A percentile compares a stretch with the other conserved stretches of the same genome.
These are phyloP conservation scores for Bretschneidera sinensis DNA, from an alignment of 345 rosid species.

Conservation along the genomic window DNA sequence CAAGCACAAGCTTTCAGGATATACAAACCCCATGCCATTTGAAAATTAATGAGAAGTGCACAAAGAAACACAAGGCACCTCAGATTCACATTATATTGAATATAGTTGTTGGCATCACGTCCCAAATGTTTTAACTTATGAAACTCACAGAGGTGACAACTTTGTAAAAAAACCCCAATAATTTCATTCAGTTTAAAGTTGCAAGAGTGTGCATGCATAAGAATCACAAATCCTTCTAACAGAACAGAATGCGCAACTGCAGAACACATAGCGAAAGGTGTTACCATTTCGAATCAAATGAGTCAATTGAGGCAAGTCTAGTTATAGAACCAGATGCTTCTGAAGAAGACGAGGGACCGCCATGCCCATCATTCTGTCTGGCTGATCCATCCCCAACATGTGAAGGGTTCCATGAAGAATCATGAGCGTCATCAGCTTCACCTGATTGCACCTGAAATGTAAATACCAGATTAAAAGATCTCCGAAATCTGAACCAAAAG, in stretches of 20 bases:
- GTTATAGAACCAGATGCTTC: conserved; percentile 70
- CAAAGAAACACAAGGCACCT: not conserved
- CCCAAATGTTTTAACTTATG: too few relatives aligned
- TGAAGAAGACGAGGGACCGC: conserved; percentile 40
- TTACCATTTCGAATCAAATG: conserved; percentile 98
- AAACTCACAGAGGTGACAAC: not conserved
- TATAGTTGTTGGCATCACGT: not conserved
- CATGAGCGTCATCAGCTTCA: conserved; percentile 51
- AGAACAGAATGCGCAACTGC: too few relatives aligned
- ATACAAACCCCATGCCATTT: too few relatives aligned
- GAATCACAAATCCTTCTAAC: too few relatives aligned
- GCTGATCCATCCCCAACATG: conserved; percentile 61
- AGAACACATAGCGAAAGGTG: not conserved
- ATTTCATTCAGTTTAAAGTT: too few relatives aligned
- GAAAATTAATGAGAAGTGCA: not conserved
- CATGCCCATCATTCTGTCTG: conserved; percentile 49
- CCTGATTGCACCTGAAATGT: conserved; percentile 45
- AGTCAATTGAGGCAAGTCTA: conserved; percentile 95
- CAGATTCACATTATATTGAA: not conserved
- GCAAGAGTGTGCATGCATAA: too few relatives aligned
- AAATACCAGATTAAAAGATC: not conserved
- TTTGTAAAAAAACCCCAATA: too few relatives aligned
- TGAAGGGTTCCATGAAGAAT: conserved; percentile 71
- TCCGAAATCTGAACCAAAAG: conserved; percentile 1
- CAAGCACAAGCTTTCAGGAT: too few relatives aligned